Conservation (phyloP, 331 rosid species). For the Rosa hybrid region DNA sequence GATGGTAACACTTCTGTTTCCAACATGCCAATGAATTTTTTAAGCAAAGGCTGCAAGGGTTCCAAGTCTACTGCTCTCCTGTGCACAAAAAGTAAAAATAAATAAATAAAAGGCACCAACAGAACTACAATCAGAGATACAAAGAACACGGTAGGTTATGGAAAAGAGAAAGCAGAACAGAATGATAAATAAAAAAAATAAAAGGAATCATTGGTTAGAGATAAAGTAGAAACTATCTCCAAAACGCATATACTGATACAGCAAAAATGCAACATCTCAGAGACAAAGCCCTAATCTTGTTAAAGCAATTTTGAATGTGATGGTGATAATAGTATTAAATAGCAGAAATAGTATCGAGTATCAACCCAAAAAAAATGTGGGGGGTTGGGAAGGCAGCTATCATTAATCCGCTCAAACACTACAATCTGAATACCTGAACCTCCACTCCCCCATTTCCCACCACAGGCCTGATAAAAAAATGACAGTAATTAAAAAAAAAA, state of each 20-base stretch:
- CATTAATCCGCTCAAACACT: not conserved
- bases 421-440: not conserved
- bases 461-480: not conserved
- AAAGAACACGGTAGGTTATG: not conserved
- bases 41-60: slow-evolving; percentile 90
- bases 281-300: not conserved
- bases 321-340: not conserved
- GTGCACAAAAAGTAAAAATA: slow-evolving; percentile 21
- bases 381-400: not conserved
- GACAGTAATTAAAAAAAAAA: too few species aligned
- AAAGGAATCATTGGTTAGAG: not conserved
- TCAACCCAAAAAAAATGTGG: not conserved
- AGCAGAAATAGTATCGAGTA: not conserved
- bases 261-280: not conserved
- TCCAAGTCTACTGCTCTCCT: slow-evolving; percentile 86
- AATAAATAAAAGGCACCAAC: slow-evolving; percentile 3
- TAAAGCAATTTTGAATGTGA: not conserved
- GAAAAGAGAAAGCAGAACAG: not conserved
- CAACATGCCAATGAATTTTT: slow-evolving; percentile 73
- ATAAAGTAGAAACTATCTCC: slow-evolving; percentile 11
- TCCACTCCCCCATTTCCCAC: not conserved
- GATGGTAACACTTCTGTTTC: slow-evolving; percentile 72
- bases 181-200: not conserved
- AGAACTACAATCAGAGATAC: not conserved
- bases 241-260: not conserved